Conservation (phyloP, 352 stramenopile genomes). For the Phytophthora sansomeana region DNA sequence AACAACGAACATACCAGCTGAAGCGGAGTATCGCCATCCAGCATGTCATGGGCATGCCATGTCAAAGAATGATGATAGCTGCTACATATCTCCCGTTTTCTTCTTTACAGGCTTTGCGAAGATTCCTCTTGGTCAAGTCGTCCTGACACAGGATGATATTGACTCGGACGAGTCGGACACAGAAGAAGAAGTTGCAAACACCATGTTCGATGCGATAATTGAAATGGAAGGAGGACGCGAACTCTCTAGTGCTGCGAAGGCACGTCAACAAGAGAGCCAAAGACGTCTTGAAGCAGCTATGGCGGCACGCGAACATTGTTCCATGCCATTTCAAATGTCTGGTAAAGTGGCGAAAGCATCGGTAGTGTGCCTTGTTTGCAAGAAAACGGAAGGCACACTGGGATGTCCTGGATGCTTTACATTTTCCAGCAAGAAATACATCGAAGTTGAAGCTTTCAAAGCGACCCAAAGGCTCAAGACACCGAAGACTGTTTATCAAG, state of each 20-base stretch:
- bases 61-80: slow-evolving; percentile 47
- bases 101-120: slow-evolving; percentile 69
- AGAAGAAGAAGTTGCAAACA: slow-evolving; percentile 28
- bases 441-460: slow-evolving; percentile 41
- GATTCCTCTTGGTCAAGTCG: slow-evolving; percentile 57
- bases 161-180: slow-evolving; percentile 35
- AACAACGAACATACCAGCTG: slow-evolving; percentile 19
- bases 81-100: slow-evolving; percentile 70
- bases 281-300: slow-evolving; percentile 46
- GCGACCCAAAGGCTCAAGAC: slow-evolving; percentile 59
- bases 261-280: slow-evolving; percentile 33
- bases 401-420: slow-evolving; percentile 78
- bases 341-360: not conserved
- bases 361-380: slow-evolving; percentile 46
- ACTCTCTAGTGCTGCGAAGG: slow-evolving; percentile 24
- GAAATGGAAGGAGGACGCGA: slow-evolving; percentile 13
- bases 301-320: slow-evolving; percentile 32
- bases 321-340: not conserved
- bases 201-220: slow-evolving; percentile 9
- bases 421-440: slow-evolving; percentile 54
- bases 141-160: slow-evolving; percentile 44
- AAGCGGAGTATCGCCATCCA: slow-evolving; percentile 58
- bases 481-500: slow-evolving; percentile 60
- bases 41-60: slow-evolving; percentile 65
- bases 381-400: slow-evolving; percentile 30